phyloP scores from a whole-genome alignment of 352 stramenopile species.

The Pythium periplocum region DNA sequence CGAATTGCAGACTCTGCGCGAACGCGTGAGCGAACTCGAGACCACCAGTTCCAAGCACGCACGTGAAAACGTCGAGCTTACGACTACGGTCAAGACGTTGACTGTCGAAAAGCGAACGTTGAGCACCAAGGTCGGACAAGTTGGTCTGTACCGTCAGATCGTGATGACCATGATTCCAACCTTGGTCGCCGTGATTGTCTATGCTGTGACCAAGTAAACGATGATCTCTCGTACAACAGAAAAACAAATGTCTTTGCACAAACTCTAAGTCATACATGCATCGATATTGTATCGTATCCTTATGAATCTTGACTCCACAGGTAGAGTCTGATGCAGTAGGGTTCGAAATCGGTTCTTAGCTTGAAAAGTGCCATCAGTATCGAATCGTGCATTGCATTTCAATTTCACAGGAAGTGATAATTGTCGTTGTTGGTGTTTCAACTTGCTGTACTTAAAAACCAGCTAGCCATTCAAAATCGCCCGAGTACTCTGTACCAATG shows the following conservation, averaged over 20 bases:
- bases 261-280: too few species aligned
- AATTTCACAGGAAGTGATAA: too few species aligned
- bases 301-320: too few species aligned
- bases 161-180: conserved; percentile 49
- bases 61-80: conserved; percentile 17
- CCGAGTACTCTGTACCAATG: conserved; percentile 66
- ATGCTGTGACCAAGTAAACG: conserved; percentile 42
- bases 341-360: too few species aligned
- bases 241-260: too few species aligned
- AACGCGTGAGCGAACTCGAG: conserved; percentile 25
- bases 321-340: too few species aligned
- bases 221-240: neutral
- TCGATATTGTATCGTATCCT: too few species aligned
- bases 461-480: conserved; percentile 69
- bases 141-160: conserved; percentile 53
- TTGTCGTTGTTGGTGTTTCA: too few species aligned
- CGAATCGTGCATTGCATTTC: too few species aligned
- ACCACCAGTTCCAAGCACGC: conserved; percentile 16
- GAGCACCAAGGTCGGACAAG: conserved; percentile 35
- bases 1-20: conserved; percentile 46
- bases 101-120: conserved; percentile 35
- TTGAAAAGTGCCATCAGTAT: too few species aligned
- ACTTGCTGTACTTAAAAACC: conserved; percentile 41
- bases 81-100: conserved; percentile 30
- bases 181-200: conserved; percentile 44